Evolutionary conservation across 106 monocot species (phyloP), one percentile per base, ranked within the genome.

Genomic region (Acorus gramineus): DNA sequence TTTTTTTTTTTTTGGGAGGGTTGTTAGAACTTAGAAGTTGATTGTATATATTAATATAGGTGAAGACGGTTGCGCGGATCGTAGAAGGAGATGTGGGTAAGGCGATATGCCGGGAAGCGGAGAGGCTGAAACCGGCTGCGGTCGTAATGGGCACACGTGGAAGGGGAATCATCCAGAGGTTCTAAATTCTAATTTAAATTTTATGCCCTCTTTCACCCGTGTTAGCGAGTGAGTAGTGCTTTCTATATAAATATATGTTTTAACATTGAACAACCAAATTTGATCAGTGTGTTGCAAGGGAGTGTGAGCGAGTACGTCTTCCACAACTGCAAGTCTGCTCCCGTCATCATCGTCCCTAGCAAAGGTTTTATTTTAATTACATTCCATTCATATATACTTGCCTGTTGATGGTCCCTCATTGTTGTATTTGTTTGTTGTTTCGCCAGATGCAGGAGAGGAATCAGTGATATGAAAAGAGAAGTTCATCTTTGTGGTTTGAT

Each of bases 141-240:
- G 89, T 93, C 42, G 63, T 93, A 60, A 71, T 93, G 80, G 93
- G 93, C n/a, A 89, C 93, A 12, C 77, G 89, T 5, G 93, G 93
- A 4, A 78, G 85, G 66, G 58, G 82, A 53, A 72, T 88, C 56
- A 53, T 93, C 69, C 56, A 82, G 47, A 93, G 93, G 93, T 89
- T 54, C 63, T 5, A 3, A 11, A 2, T 47, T 9, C 8, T 45
- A 6, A 53, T 43, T 53, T 12, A 6, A 8, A 45, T 42, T 53
- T 11, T 10, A 50, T 42, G 5, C 44, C 28, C 10, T 54, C 8
- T 57, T 57, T 13, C 14, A 5, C 14, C 14, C n/a, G 5, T 11
- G 12, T 57, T 57, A 8, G 5, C 10, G 14, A 13, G 10, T 57
- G 6, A 13, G 5, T 57, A 4, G 10, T 5, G 5, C 11, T 8